Base-by-base conservation (phyloP, 768 basidiomycete species). In the Russula brevipes region DNA sequence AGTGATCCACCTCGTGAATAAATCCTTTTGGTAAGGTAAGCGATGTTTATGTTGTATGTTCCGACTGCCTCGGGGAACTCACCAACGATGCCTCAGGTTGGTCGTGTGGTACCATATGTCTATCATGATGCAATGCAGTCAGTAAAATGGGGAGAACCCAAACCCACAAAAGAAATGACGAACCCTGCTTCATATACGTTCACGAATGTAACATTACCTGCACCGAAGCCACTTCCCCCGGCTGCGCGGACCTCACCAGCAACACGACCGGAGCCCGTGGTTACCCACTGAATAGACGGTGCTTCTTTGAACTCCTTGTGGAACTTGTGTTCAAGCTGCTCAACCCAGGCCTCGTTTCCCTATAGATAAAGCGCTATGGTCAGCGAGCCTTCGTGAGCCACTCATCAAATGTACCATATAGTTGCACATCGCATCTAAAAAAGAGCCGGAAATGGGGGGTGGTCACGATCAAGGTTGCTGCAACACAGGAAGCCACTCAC, bases 21-120 rank as follows among this genome's bases (percentile, higher is more conserved):
- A 70, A 67, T 86, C 84, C 85, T 86, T 64, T 42, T 62, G 52
- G 55, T 42, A 47, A 61, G 58, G 38, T 54, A 24, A 57, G 54
- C 30, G 58, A 19, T 47, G 49, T 63, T 38, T 45, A 38, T 9
- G 39, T 44, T 42, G 8, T 36, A 14, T 11, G n/a, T 10, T 30
- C 5, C 3, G 17, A 31, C n/a, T 14, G 57, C 46, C n/a, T 30
- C 33, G 54, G 70, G 51, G 44, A 36, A 71, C 85, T 54, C 69
- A 88, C 92, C 72, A 93, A 76, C 50, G 93, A 85, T 45, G 86
- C 94, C 70, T 91, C 89, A 1, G 94, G 89, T 71, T 95, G 92
- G 74, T 98, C 92, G 70, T 81, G 86, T 5, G 94, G 93, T 8
- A 91, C 91, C 92, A 94, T 89, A 72, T 93, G 91, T 41, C 90